Evolutionary conservation across 352 stramenopile species (phyloP).

Genomic region (Globisporangium camurandrum): DNA sequence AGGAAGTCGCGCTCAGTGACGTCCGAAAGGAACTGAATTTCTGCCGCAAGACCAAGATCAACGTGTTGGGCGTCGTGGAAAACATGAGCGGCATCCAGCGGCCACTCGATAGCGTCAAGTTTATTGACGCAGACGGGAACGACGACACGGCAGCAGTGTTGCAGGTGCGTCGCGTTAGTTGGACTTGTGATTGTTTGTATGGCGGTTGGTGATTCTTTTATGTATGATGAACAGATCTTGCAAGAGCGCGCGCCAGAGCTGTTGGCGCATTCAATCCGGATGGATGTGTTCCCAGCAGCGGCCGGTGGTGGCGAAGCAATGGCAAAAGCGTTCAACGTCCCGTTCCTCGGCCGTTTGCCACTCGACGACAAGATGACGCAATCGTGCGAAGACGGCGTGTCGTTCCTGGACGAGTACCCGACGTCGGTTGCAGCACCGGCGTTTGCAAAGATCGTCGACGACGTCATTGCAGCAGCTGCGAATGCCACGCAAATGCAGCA

Average conservation of each 20-base stretch:
- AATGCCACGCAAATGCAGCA: too few relatives aligned
- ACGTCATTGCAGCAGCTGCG: conserved; percentile 49
- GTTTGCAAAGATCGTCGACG: conserved; percentile 69
- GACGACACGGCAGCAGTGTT: conserved; percentile 63
- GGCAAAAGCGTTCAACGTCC: conserved; percentile 93
- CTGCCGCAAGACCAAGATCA: conserved; percentile 93
- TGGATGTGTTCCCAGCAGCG: conserved; percentile 89
- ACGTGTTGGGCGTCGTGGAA: conserved; percentile 91
- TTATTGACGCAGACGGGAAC: conserved; percentile 38
- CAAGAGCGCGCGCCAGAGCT: conserved; percentile 84
- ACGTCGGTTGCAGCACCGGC: conserved; percentile 56
- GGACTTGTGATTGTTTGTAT: background rate
- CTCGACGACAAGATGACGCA: conserved; percentile 96
- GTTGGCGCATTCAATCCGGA: conserved; percentile 36
- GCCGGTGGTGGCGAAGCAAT: conserved; percentile 90
- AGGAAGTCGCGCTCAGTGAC: conserved; percentile 99
- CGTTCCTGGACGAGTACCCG: conserved; percentile 89
- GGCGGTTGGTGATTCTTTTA: background rate
- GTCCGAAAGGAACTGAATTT: conserved; percentile 99
- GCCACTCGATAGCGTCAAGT: conserved; percentile 60
- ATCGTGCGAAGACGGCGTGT: conserved; percentile 93
- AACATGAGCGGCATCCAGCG: conserved; percentile 98
- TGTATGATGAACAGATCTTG: conserved; percentile 36
- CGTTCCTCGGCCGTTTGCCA: conserved; percentile 95
- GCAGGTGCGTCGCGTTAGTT: conserved; percentile 23